Evolutionary conservation across 257 asterid species (phyloP).

Genomic region (Solanum bukasovii): DNA sequence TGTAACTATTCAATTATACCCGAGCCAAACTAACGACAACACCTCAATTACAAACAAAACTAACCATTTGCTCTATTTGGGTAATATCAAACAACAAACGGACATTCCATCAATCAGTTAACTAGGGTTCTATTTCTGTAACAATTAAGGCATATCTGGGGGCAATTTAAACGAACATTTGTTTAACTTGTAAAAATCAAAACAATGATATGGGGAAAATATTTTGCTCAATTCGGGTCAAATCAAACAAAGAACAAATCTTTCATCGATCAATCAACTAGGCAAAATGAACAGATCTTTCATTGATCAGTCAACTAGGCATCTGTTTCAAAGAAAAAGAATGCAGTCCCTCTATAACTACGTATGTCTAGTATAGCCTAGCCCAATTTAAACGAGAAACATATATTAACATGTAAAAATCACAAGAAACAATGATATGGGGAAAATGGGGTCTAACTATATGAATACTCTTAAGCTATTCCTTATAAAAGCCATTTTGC

Average conservation of each 20-base stretch:
- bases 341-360: background rate
- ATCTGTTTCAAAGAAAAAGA: background rate
- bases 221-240: background rate
- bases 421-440: background rate
- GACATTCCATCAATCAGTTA: background rate
- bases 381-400: background rate
- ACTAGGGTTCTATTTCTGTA: background rate
- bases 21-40: background rate
- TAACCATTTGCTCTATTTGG: background rate
- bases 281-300: background rate
- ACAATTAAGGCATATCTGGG: background rate
- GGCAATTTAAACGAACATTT: background rate
- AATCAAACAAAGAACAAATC: background rate
- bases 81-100: background rate
- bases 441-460: background rate
- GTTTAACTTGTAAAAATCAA: background rate
- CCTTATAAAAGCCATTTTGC: background rate
- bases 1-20: background rate
- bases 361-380: background rate
- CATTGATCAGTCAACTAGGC: background rate
- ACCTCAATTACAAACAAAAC: background rate
- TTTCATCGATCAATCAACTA: background rate
- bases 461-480: background rate
- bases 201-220: background rate
- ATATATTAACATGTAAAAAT: background rate